phyloP scores from a whole-genome alignment of 768 basidiomycete genomes.

The Nevesoporus exiguus region DNA sequence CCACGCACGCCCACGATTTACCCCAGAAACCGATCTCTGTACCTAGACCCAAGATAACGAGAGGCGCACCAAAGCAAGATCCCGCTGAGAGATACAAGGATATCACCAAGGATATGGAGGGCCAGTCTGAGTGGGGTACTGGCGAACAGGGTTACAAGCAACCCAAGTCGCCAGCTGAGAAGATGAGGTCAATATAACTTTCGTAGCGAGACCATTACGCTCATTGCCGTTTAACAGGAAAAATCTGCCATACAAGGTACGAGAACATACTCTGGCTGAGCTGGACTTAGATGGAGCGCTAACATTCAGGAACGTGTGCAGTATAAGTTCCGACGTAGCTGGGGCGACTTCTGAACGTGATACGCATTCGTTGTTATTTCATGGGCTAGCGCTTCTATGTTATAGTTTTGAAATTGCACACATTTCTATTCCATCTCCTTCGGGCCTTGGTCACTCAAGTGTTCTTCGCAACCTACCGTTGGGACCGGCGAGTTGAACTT shows the following conservation, averaged over 20 bases:
- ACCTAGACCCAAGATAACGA: conserved; percentile 50
- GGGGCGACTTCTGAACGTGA: conserved; percentile 73
- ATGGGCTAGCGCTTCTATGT: conserved; percentile 1
- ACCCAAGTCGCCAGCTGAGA: conserved; percentile 72
- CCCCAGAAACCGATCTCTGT: conserved; percentile 17
- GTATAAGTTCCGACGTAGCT: conserved; percentile 87
- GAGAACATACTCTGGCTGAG: conserved; percentile 6
- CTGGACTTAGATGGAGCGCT: conserved; percentile 37
- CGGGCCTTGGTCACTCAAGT: background rate
- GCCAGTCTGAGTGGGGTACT: conserved; percentile 66
- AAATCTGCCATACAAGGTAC: conserved; percentile 88
- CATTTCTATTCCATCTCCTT: conserved; percentile 27
- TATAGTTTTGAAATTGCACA: conserved; percentile 14
- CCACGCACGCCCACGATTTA: conserved; percentile 47
- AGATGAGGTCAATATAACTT: conserved; percentile 54
- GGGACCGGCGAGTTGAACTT: too few species aligned
- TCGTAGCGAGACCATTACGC: background rate
- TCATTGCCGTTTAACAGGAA: conserved; percentile 41
- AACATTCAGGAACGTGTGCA: conserved; percentile 58
- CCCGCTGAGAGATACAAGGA: conserved; percentile 58
- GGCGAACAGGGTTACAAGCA: conserved; percentile 68
- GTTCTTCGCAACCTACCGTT: too few species aligned
- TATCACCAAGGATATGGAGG: conserved; percentile 49
- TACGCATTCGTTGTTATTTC: conserved; percentile 9
- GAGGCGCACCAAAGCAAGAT: conserved; percentile 62